A percentile compares a stretch with the other conserved stretches of the same genome.
Conservation (phyloP, 108 stramenopile species). For the Nitzschia sp. region DNA sequence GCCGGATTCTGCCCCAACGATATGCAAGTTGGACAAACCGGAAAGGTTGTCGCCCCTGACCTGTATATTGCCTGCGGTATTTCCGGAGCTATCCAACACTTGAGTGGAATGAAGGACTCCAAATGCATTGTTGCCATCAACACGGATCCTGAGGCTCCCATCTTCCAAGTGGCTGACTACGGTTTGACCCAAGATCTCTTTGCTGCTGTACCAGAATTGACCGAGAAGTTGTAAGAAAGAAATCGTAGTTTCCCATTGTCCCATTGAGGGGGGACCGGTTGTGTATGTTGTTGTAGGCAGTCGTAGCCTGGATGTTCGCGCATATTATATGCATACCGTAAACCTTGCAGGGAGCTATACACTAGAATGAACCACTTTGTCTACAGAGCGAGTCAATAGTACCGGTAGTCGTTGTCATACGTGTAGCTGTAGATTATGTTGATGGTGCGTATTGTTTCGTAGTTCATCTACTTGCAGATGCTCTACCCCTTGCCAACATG, state of each 20-base stretch:
- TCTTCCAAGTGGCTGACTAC: constrained; percentile 98
- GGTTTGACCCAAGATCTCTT: constrained; percentile 96
- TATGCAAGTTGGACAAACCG: constrained; percentile 98
- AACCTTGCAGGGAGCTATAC: too few species aligned
- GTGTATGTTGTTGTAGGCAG: too few species aligned
- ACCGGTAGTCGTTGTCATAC: too few species aligned
- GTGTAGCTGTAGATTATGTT: too few species aligned
- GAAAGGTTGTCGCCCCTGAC: constrained; percentile 97
- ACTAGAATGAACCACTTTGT: too few species aligned
- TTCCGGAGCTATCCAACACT: constrained; percentile 99
- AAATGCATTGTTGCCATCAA: constrained; percentile 99
- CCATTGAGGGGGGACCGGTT: background rate
- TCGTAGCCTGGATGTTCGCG: too few species aligned
- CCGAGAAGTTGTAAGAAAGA: constrained; percentile 68
- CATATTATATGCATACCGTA: too few species aligned
- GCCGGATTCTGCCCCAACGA: constrained; percentile 98
- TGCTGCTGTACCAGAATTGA: constrained; percentile 95
- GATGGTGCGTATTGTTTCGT: too few species aligned
- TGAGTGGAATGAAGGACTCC: constrained; percentile 98
- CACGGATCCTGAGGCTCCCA: constrained; percentile 98
- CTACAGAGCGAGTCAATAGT: too few species aligned
- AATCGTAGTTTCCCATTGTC: constrained; percentile 1
- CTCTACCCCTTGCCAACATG: too few species aligned
- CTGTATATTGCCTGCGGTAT: constrained; percentile 96
- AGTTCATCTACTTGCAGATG: too few species aligned